Percentiles rank a stretch among this genome's conserved stretches.
phyloP scores from a whole-genome alignment of 352 stramenopile species.

The Phytophthora brassicae region DNA sequence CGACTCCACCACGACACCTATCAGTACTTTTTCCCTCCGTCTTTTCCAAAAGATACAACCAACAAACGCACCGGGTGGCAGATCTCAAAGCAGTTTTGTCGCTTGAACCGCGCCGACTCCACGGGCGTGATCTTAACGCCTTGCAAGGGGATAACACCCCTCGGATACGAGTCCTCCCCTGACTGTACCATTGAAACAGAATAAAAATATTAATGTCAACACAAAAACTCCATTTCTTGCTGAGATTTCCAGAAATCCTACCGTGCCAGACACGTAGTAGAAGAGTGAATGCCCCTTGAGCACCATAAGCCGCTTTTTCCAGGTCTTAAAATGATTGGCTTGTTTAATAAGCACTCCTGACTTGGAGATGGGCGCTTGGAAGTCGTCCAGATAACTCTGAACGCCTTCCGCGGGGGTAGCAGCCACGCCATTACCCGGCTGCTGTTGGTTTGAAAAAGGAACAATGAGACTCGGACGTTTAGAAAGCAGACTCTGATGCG shows the following conservation, averaged over 20 bases:
- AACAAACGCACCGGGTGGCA: constrained; percentile 74
- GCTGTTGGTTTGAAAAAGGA: constrained; percentile 48
- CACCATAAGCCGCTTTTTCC: constrained; percentile 89
- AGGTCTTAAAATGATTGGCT: constrained; percentile 88
- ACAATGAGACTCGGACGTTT: constrained; percentile 81
- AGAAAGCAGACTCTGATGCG: constrained; percentile 58
- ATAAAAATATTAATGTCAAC: constrained; percentile 7
- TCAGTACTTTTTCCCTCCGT: constrained; percentile 9
- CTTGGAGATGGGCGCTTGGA: constrained; percentile 82
- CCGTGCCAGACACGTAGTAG: constrained; percentile 88
- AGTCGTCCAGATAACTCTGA: constrained; percentile 69
- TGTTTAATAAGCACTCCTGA: constrained; percentile 87
- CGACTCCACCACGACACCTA: constrained; percentile 42
- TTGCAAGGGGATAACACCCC: constrained; percentile 75
- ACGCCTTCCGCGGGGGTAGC: constrained; percentile 26
- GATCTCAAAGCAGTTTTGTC: constrained; percentile 88
- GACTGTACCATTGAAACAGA: constrained; percentile 47
- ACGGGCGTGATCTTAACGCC: constrained; percentile 80
- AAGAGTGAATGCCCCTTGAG: constrained; percentile 87
- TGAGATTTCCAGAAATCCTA: constrained; percentile 34
- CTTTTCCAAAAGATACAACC: too few relatives aligned
- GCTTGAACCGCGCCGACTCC: constrained; percentile 78
- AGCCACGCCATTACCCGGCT: constrained; percentile 12
- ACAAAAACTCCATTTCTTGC: not conserved
- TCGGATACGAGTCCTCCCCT: constrained; percentile 83